Base-by-base conservation (phyloP, 768 basidiomycete species). In the Auriscalpium microsporum region DNA sequence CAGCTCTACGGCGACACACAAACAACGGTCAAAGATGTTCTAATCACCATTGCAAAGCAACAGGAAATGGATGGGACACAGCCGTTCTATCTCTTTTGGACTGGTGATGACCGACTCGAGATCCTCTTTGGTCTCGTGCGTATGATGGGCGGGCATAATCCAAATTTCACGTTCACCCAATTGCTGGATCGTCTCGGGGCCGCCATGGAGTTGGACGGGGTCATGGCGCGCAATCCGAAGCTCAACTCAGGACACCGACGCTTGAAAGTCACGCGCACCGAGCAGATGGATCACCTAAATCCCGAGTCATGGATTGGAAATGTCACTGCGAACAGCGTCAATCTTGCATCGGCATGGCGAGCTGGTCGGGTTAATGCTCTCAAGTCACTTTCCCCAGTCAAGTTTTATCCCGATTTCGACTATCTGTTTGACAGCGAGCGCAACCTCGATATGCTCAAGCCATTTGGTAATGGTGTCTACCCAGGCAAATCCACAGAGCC, bases 31-130 rank as follows among this genome's bases (percentile, higher is more conserved):
- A 69, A 48, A 59, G 50, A 56, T 63, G 21, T 62, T 58, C 55
- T 56, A 52, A 48, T 64, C 64, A 40, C 57, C 57, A 44, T 66
- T 56, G 68, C 52, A 11, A 57, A 44, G 44, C 61, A 60, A 28
- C 50, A 62, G 49, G 52, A 46, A 2, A 7, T 59, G 3, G 48
- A 62, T 50, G 46, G 52, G 8, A 40, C 10, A 9, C 47, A 57
- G 36, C 17, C 33, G 11, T 49, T 62, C 50, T 55, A 48, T 35
- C 42, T 62, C 10, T 60, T 56, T 28, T 52, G 8, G 42, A 40
- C 37, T 3, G 61, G 61, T 34, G 56, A 56, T 37, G 61, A 62
- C 35, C 55, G 58, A 4, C 52, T 59, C 1, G 61, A 62, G 49
- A 21, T 28, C 8, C 45, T 62, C 10, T 62, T 62, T 49, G 56